Evolutionary conservation across 805 yeast species (phyloP), one percentile per base, ranked within the genome.

Genomic region (Blastobotrys robertii): DNA sequence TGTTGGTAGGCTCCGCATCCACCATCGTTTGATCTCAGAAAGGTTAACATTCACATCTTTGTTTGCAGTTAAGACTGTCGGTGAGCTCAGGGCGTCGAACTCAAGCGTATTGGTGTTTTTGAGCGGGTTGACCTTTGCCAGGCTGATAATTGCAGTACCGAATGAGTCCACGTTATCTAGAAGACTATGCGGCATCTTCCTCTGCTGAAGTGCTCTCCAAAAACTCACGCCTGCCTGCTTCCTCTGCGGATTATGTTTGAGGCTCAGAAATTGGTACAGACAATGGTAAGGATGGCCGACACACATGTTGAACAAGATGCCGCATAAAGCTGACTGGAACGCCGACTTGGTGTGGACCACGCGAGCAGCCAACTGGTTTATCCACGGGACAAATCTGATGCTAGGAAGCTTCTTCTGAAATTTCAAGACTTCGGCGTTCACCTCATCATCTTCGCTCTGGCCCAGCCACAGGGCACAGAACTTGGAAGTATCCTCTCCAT

Each of bases 391-490:
- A 42, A 86, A 74, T 51, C 79, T 79, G 54, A 68, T 66, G 10
- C 73, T 67, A 0, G 94, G 82, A 13, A 84, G 60, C 0, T 40
- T 38, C 0, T 54, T 40, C 2, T 81, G 53, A 3, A 65, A 62
- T 2, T 56, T 50, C 10, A 53, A 53, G 8, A 83, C 64, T 7
- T 62, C 51, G 3, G 44, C 47, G 48, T 76, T 79, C 4, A 82
- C 62, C 0, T 54, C 58, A 1, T 60, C 69, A 30, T 68, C 67
- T 4, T 58, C 56, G 2, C 77, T 68, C 50, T 76, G 71, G 47
- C 80, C 83, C 33, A 90, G 67, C 94, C 97, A 90, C 8, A 90
- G 59, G 0, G 88, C 82, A 59, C 88, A 81, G 48, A 88, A 81
- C 44, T 84, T 74, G 55, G 85, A 94, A 25, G 81, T 64, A 40